Evolutionary conservation across 352 stramenopile species (phyloP).

Genomic region (Aphanomyces cochlioides): DNA sequence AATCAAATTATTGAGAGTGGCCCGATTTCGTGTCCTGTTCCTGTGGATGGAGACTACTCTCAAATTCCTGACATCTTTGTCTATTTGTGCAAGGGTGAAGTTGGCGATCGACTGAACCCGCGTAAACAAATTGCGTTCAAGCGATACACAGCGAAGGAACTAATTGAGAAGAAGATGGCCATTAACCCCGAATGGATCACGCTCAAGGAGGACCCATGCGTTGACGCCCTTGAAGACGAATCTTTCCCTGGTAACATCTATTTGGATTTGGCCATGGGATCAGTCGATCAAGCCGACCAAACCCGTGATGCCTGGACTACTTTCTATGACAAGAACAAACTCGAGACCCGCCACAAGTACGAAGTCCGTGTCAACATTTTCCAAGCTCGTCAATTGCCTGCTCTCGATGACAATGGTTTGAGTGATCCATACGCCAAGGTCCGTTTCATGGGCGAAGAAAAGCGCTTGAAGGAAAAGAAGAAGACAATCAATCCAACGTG

Average conservation of each 20-base stretch:
- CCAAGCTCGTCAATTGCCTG: conserved; percentile 69
- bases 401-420: conserved; percentile 79
- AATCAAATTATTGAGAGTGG: conserved; percentile 76
- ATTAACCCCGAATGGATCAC: conserved; percentile 63
- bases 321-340: conserved; percentile 45
- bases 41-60: conserved; percentile 47
- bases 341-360: conserved; percentile 78
- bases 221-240: conserved; percentile 72
- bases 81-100: conserved; percentile 71
- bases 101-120: conserved; percentile 47
- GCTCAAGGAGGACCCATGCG: conserved; percentile 75
- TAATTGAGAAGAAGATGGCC: conserved; percentile 60
- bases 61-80: conserved; percentile 88
- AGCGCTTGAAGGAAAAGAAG: conserved; percentile 65
- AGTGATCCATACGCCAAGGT: conserved; percentile 81
- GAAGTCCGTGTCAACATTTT: conserved; percentile 83
- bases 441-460: conserved; percentile 78
- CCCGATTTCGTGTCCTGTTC: conserved; percentile 56
- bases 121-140: conserved; percentile 59
- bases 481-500: conserved; percentile 80
- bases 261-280: conserved; percentile 70
- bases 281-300: conserved; percentile 57
- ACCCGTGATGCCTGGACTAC: conserved; percentile 46
- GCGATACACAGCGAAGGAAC: conserved; percentile 72
- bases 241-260: conserved; percentile 82